Evolutionary conservation across 202 grass and related monocot genomes (phyloP).

Genomic region (Panicum virgatum): DNA sequence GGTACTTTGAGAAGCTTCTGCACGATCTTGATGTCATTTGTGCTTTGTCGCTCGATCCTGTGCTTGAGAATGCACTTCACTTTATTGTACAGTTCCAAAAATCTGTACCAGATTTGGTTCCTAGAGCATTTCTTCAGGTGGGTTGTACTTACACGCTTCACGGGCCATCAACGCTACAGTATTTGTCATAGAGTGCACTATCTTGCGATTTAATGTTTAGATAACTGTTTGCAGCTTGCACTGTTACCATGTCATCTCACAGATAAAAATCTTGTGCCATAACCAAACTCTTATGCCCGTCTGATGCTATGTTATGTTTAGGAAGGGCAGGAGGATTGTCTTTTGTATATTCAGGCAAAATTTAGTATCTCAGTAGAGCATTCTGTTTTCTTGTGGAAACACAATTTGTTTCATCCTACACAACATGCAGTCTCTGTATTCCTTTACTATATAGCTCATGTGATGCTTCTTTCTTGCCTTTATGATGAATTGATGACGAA

Average conservation of each 20-base stretch:
- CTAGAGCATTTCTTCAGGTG: conserved; percentile 93
- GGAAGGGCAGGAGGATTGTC: not conserved
- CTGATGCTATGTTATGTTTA: conserved; percentile 13
- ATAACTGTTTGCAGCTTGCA: not conserved
- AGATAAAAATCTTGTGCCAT: not conserved
- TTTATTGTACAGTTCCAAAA: conserved; percentile 93
- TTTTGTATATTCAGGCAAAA: not conserved
- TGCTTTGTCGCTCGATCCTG: conserved; percentile 61
- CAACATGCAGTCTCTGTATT: conserved; percentile 22
- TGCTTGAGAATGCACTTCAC: conserved; percentile 73
- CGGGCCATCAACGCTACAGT: not conserved
- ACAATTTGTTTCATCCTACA: not conserved
- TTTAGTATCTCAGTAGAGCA: not conserved
- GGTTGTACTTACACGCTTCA: conserved; percentile 18
- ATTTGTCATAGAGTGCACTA: not conserved
- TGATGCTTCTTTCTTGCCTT: conserved; percentile 32
- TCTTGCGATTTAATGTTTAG: not conserved
- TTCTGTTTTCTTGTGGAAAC: not conserved
- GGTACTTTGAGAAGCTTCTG: conserved; percentile 95
- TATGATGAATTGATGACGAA: conserved; percentile 22
- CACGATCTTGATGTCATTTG: conserved; percentile 82
- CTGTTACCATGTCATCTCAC: not conserved
- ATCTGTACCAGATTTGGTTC: conserved; percentile 86
- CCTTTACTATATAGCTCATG: conserved; percentile 24
- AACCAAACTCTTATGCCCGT: not conserved